Base-by-base conservation (phyloP, 345 rosid species). In the Syzygium grande region DNA sequence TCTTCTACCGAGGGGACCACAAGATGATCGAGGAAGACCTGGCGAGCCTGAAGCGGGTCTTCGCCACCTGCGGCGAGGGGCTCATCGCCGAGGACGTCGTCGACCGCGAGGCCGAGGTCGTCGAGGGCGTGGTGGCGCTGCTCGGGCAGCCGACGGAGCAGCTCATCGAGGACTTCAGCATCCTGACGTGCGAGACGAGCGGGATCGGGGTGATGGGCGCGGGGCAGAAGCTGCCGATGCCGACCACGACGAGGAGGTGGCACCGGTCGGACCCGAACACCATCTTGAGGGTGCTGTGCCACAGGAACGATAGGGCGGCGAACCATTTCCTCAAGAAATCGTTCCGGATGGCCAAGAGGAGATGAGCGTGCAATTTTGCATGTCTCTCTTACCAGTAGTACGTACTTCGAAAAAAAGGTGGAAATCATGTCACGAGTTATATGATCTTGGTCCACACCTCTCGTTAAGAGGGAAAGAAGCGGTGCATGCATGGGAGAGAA, bases 201-300 rank as follows among this genome's bases (percentile, higher is more conserved):
- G 93, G 93, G 6, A 61, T 91, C 19, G 94, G 94, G 68, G 51
- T 86, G n/a, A 84, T 90, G 86, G 85, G 90, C 17, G 52, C 90
- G 16, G 92, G 92, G 19, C 92, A 92, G 89, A 93, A 92, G 88
- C 86, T 93, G 59, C 92, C 94, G 56, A 91, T 93, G 94, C 92
- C 94, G 7, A 90, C 94, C 23, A 91, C 92, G 30, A 92, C 93
- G 9, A 89, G 94, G 79, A 85, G 92, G 84, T 93, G 94, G 93
- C 90, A 92, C 63, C 88, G 92, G 85, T 89, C 92, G 43, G 94
- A 93, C 85, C 94, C 94, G 25, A 92, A 93, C 88, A 93, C 94
- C 41, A 92, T 91, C 29, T 84, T 92, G 53, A 86, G 93, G 79
- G 92, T 93, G 22, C 49, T 93, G 77, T 93, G 92, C 91, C 89